These are phyloP conservation scores for Porcisia hertigi DNA, from an alignment of 208 protist species.

Conservation along the genomic window DNA sequence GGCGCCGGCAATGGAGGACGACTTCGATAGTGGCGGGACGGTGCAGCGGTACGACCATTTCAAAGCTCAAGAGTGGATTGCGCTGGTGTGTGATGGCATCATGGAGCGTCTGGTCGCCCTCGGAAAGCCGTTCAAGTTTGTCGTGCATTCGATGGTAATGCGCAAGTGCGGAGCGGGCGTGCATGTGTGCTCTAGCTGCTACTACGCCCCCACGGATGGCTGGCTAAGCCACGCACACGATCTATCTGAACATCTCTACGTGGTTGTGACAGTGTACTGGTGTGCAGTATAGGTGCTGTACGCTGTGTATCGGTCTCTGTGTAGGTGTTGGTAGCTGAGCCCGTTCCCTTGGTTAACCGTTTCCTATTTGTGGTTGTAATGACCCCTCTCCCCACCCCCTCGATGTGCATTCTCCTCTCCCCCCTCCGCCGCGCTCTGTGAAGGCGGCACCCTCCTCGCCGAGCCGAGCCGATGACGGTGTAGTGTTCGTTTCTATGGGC, in stretches of 20 bases:
- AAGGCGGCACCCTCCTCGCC: not conserved
- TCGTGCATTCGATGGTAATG: conserved; percentile 83
- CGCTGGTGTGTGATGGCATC: conserved; percentile 84
- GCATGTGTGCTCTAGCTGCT: conserved; percentile 85
- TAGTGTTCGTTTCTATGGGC: not conserved
- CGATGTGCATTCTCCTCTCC: not conserved
- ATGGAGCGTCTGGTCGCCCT: conserved; percentile 78
- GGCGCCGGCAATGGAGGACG: conserved; percentile 11
- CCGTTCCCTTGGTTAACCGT: not conserved
- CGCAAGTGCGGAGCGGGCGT: conserved; percentile 82
- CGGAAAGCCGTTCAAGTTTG: conserved; percentile 87
- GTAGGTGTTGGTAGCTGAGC: not conserved
- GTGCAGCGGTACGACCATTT: conserved; percentile 84
- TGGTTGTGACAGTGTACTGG: conserved; percentile 87
- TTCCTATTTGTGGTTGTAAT: not conserved
- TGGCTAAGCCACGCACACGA: conserved; percentile 88
- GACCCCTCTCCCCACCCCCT: not conserved
- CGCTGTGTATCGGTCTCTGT: not conserved
- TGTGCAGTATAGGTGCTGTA: conserved; percentile 53
- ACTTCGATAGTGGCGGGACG: conserved; percentile 40
- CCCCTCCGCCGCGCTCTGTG: not conserved
- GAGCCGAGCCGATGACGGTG: not conserved
- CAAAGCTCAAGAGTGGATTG: conserved; percentile 71
- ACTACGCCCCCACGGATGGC: conserved; percentile 78
- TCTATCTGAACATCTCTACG: conserved; percentile 82